Conservation (phyloP, 371 early-diverging fungal species). For the Rhizomucor pusillus region DNA sequence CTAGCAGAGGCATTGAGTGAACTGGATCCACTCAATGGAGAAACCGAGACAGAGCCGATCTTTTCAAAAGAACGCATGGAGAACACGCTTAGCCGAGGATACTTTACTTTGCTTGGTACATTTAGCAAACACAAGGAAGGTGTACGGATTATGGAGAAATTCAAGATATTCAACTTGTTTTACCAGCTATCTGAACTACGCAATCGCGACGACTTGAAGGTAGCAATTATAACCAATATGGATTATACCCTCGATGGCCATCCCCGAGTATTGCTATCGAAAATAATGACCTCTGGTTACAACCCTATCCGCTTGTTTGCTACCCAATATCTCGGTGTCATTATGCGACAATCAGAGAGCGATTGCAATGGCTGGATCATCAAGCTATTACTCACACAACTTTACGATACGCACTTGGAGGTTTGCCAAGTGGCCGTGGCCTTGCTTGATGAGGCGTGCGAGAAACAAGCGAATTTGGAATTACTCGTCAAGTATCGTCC, state of each 20-base stretch:
- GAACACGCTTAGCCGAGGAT: constrained; percentile 68
- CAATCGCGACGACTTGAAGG: constrained; percentile 79
- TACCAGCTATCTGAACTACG: constrained; percentile 81
- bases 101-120: constrained; percentile 76
- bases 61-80: constrained; percentile 80
- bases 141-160: constrained; percentile 66
- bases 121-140: constrained; percentile 68
- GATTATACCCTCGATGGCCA: constrained; percentile 86
- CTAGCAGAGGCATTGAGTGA: constrained; percentile 72
- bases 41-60: constrained; percentile 60
- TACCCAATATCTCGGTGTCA: constrained; percentile 67
- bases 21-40: constrained; percentile 56
- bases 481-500: constrained; percentile 68
- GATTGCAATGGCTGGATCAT: constrained; percentile 81
- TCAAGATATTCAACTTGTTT: constrained; percentile 76
- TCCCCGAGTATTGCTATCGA: constrained; percentile 75
- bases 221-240: constrained; percentile 71
- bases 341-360: constrained; percentile 57
- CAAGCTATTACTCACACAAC: constrained; percentile 71
- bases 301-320: constrained; percentile 78
- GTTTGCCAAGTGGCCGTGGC: constrained; percentile 74
- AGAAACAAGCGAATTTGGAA: constrained; percentile 63
- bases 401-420: constrained; percentile 78
- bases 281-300: constrained; percentile 82
- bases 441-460: constrained; percentile 74